Percentiles rank a stretch among this genome's conserved stretches.
phyloP scores from a whole-genome alignment of 1,284 basidiomycete species.

The Singerocomus inundabilis region DNA sequence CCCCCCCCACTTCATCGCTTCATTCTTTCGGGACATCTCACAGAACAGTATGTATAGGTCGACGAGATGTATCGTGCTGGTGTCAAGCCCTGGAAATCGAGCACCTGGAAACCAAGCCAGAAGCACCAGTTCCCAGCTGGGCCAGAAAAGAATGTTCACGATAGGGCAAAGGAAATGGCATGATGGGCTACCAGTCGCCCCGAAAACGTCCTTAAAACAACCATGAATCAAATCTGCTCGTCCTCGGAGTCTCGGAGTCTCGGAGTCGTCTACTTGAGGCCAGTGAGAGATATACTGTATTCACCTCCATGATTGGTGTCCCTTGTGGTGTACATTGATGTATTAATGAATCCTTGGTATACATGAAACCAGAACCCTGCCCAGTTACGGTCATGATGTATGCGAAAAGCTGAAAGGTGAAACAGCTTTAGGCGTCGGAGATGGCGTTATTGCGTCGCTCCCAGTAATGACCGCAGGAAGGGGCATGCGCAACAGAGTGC shows the following conservation, averaged over 20 bases:
- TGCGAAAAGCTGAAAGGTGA: slow-evolving; percentile 12
- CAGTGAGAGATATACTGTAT: background rate
- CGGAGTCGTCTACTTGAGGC: background rate
- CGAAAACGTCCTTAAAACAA: too few species aligned
- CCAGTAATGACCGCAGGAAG: slow-evolving; percentile 42
- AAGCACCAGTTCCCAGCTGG: slow-evolving; percentile 8
- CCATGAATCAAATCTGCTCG: too few species aligned
- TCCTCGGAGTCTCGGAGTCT: too few species aligned
- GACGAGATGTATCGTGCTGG: slow-evolving; percentile 27
- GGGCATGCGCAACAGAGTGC: slow-evolving; percentile 36
- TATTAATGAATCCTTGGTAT: background rate
- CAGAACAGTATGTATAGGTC: slow-evolving; percentile 16
- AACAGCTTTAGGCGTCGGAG: slow-evolving; percentile 34
- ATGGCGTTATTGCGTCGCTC: slow-evolving; percentile 46
- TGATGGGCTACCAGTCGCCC: background rate
- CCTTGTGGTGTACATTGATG: background rate
- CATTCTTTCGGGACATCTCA: background rate
- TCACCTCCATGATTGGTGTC: background rate
- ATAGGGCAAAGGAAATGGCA: slow-evolving; percentile 1
- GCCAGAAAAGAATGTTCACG: slow-evolving; percentile 8
- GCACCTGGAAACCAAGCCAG: slow-evolving; percentile 16
- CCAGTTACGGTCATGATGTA: slow-evolving; percentile 10
- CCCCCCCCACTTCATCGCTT: too few species aligned
- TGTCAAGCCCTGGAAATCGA: slow-evolving; percentile 21
- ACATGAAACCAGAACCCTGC: too few species aligned